These are phyloP conservation scores for Jatropha curcas DNA, from an alignment of 345 rosid genomes.

Conservation along the genomic window DNA sequence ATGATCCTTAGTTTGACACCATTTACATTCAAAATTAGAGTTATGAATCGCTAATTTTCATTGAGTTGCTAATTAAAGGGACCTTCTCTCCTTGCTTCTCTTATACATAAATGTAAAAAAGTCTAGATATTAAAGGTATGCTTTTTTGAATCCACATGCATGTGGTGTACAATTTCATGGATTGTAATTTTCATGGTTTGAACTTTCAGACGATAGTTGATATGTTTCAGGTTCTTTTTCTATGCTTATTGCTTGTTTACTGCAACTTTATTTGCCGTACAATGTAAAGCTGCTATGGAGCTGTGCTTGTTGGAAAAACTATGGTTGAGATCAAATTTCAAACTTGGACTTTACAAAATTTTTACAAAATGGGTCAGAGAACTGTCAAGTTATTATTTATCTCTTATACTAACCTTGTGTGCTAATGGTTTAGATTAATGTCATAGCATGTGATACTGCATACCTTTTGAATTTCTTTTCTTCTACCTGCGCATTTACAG, in stretches of 20 bases:
- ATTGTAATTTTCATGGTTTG: background rate
- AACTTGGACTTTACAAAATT: too few relatives aligned
- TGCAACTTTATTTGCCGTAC: background rate
- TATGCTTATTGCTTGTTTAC: background rate
- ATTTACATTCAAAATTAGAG: background rate
- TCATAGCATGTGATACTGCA: too few relatives aligned
- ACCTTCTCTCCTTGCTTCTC: background rate
- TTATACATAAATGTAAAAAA: background rate
- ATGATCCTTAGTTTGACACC: background rate
- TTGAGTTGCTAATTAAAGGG: background rate
- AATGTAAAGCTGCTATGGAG: too few relatives aligned
- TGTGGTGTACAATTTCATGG: background rate
- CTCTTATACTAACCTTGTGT: too few relatives aligned
- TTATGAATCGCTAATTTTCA: background rate
- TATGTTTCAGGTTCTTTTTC: background rate
- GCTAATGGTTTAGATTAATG: too few relatives aligned
- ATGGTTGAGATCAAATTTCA: too few relatives aligned
- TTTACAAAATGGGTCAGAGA: too few relatives aligned
- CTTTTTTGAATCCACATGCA: background rate
- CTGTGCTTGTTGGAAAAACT: too few relatives aligned
- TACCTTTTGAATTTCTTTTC: too few relatives aligned
- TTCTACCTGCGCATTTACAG: too few relatives aligned
- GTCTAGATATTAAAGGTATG: background rate
- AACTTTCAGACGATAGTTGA: background rate
- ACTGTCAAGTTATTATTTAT: too few relatives aligned